Evolutionary conservation across 2,329 filamentous ascomycete species (phyloP), one percentile per base, ranked within the genome.

Genomic region (Sclerotinia trifoliorum): DNA sequence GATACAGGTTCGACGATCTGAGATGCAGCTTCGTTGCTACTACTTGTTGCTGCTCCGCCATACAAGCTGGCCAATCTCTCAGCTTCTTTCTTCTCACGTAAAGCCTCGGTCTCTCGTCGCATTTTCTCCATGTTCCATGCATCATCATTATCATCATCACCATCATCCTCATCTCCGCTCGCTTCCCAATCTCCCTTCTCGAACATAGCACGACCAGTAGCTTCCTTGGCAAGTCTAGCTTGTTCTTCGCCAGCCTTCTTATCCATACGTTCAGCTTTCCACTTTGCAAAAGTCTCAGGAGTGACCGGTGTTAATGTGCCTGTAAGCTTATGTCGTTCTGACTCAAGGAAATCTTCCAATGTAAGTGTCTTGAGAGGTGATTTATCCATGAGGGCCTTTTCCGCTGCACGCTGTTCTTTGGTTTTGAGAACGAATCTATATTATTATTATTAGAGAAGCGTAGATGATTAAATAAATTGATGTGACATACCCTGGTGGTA

Each of bases 201-300:
- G 79, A 99, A 99, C 81, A 99, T 84, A 10, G 93, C 92, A 81
- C 94, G 88, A 76, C 95, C 95, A 26, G 95, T 99, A 29, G 94
- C 94, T 75, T 99, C 95, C 85, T 96, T 98, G 77, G 93, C 92
- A 80, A 90, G 89, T 77, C 90, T 88, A 60, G 93, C 93, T 80
- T 97, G 89, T 73, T 95, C 91, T 76, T 99, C 95, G 29, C 95
- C 95, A 21, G 90, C 90, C 85, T 97, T 98, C 89, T 99, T 99
- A 80, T 93, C 88, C 74, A 98, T 78, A 56, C 95, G 90, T 65
- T 96, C 91, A 81, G 94, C 90, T 85, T 99, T 99, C 95, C 95
- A 99, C 77, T 95, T 95, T 71, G 93, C 93, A 77, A 99, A 99
- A 0, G 88, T 85, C 78, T 99, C 95, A 2, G 90, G 90, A 1